Evolutionary conservation across 2,329 filamentous ascomycete genomes (phyloP).

Genomic region (Cyanodermella asteris): DNA sequence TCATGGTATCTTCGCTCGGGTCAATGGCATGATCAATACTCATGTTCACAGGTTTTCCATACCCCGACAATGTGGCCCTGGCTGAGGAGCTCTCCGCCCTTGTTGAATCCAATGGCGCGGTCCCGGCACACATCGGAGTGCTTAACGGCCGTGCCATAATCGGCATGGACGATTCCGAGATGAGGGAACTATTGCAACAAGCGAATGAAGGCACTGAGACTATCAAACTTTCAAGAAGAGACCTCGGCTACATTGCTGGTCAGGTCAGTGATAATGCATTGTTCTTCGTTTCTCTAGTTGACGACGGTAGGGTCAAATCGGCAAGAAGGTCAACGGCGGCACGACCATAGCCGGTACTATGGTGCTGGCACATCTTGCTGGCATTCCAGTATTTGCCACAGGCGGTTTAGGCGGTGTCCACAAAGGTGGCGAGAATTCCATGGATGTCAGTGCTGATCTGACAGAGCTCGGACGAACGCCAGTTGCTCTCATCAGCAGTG

Average conservation of each 20-base stretch:
- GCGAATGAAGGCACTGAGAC: constrained; percentile 44
- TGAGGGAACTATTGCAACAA: constrained; percentile 48
- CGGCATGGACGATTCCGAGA: constrained; percentile 50
- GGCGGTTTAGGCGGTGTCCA: constrained; percentile 85
- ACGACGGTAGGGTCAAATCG: constrained; percentile 33
- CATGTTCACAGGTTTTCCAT: constrained; percentile 36
- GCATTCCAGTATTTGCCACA: constrained; percentile 83
- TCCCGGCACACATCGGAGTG: constrained; percentile 81
- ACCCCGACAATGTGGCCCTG: constrained; percentile 51
- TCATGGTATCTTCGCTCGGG: constrained; percentile 35
- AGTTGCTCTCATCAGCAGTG: constrained; percentile 70
- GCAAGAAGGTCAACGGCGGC: constrained; percentile 56
- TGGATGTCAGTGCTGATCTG: constrained; percentile 90
- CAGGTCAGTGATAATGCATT: constrained; percentile 30
- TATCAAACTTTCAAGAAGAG: constrained; percentile 67
- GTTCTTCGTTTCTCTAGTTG: background rate
- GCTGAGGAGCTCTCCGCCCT: constrained; percentile 62
- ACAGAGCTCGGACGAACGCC: constrained; percentile 80
- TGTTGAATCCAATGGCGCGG: constrained; percentile 56
- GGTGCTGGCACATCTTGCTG: constrained; percentile 65
- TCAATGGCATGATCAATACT: constrained; percentile 2
- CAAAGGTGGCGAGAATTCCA: constrained; percentile 59
- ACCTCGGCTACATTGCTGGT: constrained; percentile 63
- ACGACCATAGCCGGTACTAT: constrained; percentile 90
- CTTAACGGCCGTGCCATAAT: constrained; percentile 65